phyloP scores from a whole-genome alignment of 164 flowering plant species.

The Paratinospora sagittata region DNA sequence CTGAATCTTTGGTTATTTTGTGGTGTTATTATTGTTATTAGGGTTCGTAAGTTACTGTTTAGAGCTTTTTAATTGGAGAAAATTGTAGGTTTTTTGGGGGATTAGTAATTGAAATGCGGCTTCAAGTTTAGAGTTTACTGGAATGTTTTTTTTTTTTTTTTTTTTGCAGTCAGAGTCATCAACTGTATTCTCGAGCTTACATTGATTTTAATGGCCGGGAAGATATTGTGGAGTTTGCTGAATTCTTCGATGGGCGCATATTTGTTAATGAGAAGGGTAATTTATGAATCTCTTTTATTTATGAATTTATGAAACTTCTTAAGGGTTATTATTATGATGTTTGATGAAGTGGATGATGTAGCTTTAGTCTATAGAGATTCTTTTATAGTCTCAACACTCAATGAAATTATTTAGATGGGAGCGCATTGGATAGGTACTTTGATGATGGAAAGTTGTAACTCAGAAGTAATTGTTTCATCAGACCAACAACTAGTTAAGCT shows the following conservation, averaged over 20 bases:
- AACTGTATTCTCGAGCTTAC: slow-evolving; percentile 59
- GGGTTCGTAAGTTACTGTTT: not conserved
- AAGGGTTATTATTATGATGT: not conserved
- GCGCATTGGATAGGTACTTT: not conserved
- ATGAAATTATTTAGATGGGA: not conserved
- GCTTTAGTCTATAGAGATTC: not conserved
- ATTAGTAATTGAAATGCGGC: not conserved
- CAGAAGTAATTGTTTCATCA: not conserved
- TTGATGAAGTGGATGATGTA: not conserved
- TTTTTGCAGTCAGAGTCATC: slow-evolving; percentile 61
- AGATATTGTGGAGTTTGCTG: slow-evolving; percentile 86
- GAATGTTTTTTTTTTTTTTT: not conserved
- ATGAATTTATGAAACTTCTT: not conserved
- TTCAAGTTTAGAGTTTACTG: not conserved
- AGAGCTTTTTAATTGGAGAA: not conserved
- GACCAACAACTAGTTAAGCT: too few species aligned
- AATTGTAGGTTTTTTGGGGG: not conserved
- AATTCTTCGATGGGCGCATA: slow-evolving; percentile 78
- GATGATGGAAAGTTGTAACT: not conserved
- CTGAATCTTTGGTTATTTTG: too few species aligned
- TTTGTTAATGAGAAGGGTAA: slow-evolving; percentile 93
- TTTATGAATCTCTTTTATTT: too few species aligned
- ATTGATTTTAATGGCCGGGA: slow-evolving; percentile 70
- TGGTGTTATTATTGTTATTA: not conserved
- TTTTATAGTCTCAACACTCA: not conserved